These are phyloP conservation scores for Vararia minispora DNA, from an alignment of 768 basidiomycete species.

Conservation along the genomic window DNA sequence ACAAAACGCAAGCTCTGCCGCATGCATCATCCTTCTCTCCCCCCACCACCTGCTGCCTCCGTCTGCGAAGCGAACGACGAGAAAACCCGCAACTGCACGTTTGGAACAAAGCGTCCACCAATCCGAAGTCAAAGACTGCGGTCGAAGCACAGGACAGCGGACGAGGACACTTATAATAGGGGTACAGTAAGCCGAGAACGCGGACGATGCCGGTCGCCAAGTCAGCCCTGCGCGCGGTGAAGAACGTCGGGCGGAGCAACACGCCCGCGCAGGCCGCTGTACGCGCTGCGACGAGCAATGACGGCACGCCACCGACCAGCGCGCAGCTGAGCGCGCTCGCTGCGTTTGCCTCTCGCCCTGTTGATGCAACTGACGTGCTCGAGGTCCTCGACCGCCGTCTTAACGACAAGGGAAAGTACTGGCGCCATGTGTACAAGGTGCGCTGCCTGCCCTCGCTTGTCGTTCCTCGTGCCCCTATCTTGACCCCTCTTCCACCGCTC, in stretches of 20 bases:
- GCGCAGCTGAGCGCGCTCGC: conserved; percentile 98
- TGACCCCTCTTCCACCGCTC: background rate
- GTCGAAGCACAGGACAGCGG: too few relatives aligned
- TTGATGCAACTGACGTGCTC: conserved; percentile 96
- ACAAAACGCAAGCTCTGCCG: too few relatives aligned
- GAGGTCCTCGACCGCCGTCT: conserved; percentile 96
- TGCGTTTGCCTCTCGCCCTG: conserved; percentile 77
- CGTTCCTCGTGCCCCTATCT: background rate
- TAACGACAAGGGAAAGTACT: conserved; percentile 98
- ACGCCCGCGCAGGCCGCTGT: conserved; percentile 92
- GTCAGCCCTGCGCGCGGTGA: conserved; percentile 71
- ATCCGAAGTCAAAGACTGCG: too few relatives aligned
- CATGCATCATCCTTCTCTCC: too few relatives aligned
- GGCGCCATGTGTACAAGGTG: conserved; percentile 98
- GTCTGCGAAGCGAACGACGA: too few relatives aligned
- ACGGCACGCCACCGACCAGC: conserved; percentile 91
- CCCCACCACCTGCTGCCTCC: too few relatives aligned
- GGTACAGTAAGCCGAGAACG: too few relatives aligned
- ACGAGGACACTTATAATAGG: too few relatives aligned
- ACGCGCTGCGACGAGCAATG: conserved; percentile 90
- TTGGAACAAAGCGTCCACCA: too few relatives aligned
- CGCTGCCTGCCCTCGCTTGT: conserved; percentile 10
- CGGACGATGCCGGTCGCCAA: conserved; percentile 24
- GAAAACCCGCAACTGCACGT: too few relatives aligned
- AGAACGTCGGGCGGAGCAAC: conserved; percentile 91